These are phyloP conservation scores for Tetrahymena borealis DNA, from an alignment of 73 alveolate genomes.

Conservation along the genomic window DNA sequence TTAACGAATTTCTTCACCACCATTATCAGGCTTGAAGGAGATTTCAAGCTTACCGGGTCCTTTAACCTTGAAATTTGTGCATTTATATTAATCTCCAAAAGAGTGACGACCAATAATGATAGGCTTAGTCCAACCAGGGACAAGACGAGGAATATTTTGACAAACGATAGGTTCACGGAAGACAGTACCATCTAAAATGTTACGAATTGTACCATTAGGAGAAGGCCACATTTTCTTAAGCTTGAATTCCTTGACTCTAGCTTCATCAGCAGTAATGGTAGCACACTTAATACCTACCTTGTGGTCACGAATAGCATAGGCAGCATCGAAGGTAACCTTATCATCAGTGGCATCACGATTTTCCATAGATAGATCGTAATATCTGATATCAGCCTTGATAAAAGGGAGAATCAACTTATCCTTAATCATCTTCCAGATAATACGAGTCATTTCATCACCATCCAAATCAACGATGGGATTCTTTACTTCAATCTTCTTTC, in stretches of 20 bases:
- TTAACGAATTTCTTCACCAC: slow-evolving; percentile 36
- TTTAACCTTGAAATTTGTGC: slow-evolving; percentile 62
- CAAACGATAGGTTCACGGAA: slow-evolving; percentile 87
- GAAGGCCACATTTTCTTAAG: slow-evolving; percentile 89
- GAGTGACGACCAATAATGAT: slow-evolving; percentile 89
- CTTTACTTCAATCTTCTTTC: slow-evolving; percentile 62
- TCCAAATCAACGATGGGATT: slow-evolving; percentile 84
- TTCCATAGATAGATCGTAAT: slow-evolving; percentile 62
- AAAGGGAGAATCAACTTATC: slow-evolving; percentile 47
- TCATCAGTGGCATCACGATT: slow-evolving; percentile 73
- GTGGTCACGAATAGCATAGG: slow-evolving; percentile 60
- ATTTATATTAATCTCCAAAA: slow-evolving; percentile 82
- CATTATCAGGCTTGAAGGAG: slow-evolving; percentile 61
- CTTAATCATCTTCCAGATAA: slow-evolving; percentile 53
- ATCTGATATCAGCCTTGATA: slow-evolving; percentile 48
- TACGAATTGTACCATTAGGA: slow-evolving; percentile 90
- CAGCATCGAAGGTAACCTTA: slow-evolving; percentile 68
- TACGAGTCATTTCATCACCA: slow-evolving; percentile 89
- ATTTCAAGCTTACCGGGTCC: slow-evolving; percentile 67
- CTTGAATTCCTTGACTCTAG: slow-evolving; percentile 74
- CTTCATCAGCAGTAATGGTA: slow-evolving; percentile 75
- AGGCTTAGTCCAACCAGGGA: slow-evolving; percentile 89
- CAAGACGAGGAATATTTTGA: slow-evolving; percentile 75
- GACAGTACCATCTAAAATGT: slow-evolving; percentile 82
- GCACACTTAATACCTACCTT: slow-evolving; percentile 74